A percentile compares a stretch with the other conserved stretches of the same genome.
phyloP scores from a whole-genome alignment of 108 stramenopile species.

The Nitzschia inconspicua region DNA sequence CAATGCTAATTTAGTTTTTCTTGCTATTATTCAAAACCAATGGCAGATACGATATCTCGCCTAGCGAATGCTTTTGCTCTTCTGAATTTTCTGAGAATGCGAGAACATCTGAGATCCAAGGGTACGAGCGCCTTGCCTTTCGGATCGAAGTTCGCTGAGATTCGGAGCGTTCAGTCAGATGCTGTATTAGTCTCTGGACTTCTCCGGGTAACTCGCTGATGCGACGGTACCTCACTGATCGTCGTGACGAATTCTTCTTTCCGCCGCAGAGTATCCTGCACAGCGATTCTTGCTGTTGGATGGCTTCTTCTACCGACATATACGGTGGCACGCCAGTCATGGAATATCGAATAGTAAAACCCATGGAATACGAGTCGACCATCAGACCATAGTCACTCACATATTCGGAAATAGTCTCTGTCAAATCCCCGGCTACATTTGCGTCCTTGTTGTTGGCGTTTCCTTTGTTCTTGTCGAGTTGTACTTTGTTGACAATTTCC shows the following conservation, averaged over 20 bases:
- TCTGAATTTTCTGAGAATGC: not conserved
- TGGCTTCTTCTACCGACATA: constrained; percentile 35
- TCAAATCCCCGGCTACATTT: not conserved
- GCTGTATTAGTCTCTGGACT: constrained; percentile 10
- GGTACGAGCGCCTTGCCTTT: constrained; percentile 17
- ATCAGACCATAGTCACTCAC: constrained; percentile 69
- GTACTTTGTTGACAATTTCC: constrained; percentile 9
- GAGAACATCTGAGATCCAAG: constrained; percentile 27
- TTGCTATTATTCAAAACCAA: too few species aligned
- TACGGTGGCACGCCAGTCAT: constrained; percentile 66
- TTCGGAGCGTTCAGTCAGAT: constrained; percentile 18
- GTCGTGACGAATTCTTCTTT: not conserved
- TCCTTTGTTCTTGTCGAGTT: not conserved
- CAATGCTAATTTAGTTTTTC: too few species aligned
- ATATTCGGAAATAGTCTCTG: constrained; percentile 37
- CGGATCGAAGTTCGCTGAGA: constrained; percentile 21
- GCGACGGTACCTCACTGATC: constrained; percentile 9
- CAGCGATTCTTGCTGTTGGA: constrained; percentile 7
- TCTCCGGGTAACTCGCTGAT: constrained; percentile 13
- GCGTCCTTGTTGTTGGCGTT: constrained; percentile 18
- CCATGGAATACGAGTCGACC: constrained; percentile 70
- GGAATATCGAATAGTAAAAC: constrained; percentile 54
- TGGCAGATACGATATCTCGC: not conserved
- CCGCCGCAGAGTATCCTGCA: not conserved
- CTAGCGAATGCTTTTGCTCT: not conserved